Percentiles rank a stretch among this genome's conserved stretches.
Conservation (phyloP, 2,329 filamentous ascomycete species). For the Penicillium frequentans region DNA sequence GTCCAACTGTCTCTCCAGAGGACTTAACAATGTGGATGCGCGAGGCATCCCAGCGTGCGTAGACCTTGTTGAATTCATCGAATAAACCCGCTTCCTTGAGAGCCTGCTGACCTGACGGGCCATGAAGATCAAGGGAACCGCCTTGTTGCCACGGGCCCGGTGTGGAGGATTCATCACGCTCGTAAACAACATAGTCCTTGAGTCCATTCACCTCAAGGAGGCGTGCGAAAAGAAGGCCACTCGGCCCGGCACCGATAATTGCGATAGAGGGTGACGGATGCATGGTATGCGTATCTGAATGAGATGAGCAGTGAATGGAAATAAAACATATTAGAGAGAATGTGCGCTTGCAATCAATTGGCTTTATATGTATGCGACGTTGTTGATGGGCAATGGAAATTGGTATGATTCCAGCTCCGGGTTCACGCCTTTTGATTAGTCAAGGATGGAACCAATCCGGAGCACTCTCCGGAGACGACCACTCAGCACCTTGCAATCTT, state of each 20-base stretch:
- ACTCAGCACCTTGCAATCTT: constrained; percentile 21
- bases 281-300: not conserved
- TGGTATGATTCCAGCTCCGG: not conserved
- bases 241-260: constrained; percentile 22
- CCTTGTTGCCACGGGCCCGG: constrained; percentile 10
- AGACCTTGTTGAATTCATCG: constrained; percentile 18
- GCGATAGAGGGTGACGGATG: constrained; percentile 13
- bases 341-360: not conserved
- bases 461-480: not conserved
- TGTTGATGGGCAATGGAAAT: not conserved
- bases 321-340: not conserved
- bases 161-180: constrained; percentile 12
- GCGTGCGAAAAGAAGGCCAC: constrained; percentile 21
- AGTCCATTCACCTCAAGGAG: constrained; percentile 13
- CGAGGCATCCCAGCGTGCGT: constrained; percentile 18
- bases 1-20: not conserved
- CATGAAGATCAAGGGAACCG: constrained; percentile 23
- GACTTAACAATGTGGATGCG: not conserved
- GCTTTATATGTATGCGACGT: not conserved
- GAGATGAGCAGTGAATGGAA: not conserved
- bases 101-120: constrained; percentile 19
- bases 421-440: not conserved
- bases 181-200: constrained; percentile 21
- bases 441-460: not conserved
- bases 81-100: constrained; percentile 22